Conservation (phyloP, 2,329 filamentous ascomycete genomes). For the Orbilia javanica region DNA sequence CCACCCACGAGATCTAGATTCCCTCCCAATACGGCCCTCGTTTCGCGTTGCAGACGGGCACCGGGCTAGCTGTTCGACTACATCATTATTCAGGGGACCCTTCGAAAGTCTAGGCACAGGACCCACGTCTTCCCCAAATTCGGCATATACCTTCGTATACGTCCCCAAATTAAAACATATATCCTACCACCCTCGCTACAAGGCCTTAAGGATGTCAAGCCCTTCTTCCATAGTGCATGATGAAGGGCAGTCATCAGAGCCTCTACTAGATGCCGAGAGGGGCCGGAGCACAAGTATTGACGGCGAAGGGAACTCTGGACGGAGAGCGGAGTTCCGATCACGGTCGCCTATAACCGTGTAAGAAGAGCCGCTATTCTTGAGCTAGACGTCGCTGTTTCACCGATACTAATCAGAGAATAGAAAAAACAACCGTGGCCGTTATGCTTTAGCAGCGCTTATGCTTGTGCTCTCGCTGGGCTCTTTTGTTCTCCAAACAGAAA, state of each 20-base stretch:
- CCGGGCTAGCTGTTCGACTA: background rate
- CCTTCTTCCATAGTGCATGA: constrained; percentile 21
- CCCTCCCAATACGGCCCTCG: constrained; percentile 5
- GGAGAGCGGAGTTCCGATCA: constrained; percentile 64
- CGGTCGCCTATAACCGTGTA: constrained; percentile 64
- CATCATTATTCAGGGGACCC: constrained; percentile 11
- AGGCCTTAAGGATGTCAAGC: constrained; percentile 15
- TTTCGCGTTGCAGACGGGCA: constrained; percentile 10
- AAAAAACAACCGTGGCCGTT: constrained; percentile 80
- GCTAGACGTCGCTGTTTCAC: constrained; percentile 64
- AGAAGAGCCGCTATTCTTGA: constrained; percentile 32
- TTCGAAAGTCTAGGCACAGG: background rate
- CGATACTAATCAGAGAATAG: constrained; percentile 68
- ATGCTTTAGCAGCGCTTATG: constrained; percentile 87
- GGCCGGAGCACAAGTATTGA: constrained; percentile 59
- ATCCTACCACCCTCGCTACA: background rate
- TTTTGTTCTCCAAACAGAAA: constrained; percentile 91
- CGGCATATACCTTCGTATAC: background rate
- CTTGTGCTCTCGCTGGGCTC: constrained; percentile 83
- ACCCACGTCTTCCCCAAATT: background rate
- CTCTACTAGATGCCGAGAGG: constrained; percentile 69
- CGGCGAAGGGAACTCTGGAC: constrained; percentile 31
- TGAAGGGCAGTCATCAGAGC: constrained; percentile 66
- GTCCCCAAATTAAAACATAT: background rate
- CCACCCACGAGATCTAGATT: background rate